Evolutionary conservation across 1,139 yeast species (phyloP).

Genomic region (Protomyces lactucae-debilis): DNA sequence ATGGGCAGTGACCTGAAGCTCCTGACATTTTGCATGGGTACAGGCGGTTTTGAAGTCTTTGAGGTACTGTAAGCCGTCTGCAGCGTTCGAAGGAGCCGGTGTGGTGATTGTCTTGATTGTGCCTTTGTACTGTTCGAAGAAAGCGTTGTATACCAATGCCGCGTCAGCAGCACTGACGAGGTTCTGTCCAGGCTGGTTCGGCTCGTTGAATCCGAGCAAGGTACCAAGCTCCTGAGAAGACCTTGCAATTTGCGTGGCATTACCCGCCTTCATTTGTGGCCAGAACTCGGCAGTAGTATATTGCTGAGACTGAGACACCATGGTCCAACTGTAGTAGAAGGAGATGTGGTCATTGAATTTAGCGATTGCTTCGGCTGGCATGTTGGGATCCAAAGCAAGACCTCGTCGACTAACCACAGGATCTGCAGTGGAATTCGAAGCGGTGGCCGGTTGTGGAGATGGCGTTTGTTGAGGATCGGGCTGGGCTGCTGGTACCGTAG

Average conservation of each 20-base stretch:
- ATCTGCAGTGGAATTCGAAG: background rate
- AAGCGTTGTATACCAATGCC: too few relatives aligned
- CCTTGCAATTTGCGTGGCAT: background rate
- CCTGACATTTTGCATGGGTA: background rate
- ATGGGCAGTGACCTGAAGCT: constrained; percentile 7
- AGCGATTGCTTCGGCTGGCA: background rate
- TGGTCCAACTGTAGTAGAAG: background rate
- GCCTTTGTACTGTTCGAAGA: background rate
- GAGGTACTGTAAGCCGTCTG: constrained; percentile 19
- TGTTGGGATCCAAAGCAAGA: background rate
- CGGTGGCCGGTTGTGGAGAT: too few relatives aligned
- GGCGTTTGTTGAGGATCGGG: background rate
- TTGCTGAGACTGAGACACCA: background rate
- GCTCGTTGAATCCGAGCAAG: background rate
- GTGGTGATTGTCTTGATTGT: background rate
- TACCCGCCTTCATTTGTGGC: background rate
- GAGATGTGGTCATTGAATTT: background rate
- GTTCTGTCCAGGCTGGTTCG: background rate
- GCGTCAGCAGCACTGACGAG: too few relatives aligned
- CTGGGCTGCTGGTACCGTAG: background rate
- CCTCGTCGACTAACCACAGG: background rate
- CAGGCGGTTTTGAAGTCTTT: constrained; percentile 7
- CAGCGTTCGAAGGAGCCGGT: constrained; percentile 14
- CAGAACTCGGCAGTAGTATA: background rate
- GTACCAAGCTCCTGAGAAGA: too few relatives aligned